Evolutionary conservation across 1,284 basidiomycete species (phyloP).

Genomic region (Microbotryum lychnidis-dioicae): DNA sequence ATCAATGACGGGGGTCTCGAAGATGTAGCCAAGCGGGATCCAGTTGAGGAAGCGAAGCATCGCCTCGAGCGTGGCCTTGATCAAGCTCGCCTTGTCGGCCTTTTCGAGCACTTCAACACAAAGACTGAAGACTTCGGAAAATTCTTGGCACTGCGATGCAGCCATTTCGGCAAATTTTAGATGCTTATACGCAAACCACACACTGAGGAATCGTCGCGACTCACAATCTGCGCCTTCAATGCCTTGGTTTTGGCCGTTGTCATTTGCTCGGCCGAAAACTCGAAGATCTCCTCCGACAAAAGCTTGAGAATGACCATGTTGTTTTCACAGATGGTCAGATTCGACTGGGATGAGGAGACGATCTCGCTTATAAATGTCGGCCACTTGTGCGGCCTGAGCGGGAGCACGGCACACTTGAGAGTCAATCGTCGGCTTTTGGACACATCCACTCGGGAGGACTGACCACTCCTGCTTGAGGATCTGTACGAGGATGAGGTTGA

Average conservation of each 20-base stretch:
- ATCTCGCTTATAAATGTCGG: conserved; percentile 96
- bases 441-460: not conserved
- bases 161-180: not conserved
- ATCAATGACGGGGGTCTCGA: conserved; percentile 97
- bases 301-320: conserved; percentile 99
- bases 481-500: conserved; percentile 92
- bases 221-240: conserved; percentile 83
- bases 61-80: conserved; percentile 93
- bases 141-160: conserved; percentile 67
- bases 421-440: too few relatives aligned
- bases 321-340: conserved; percentile 95
- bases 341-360: conserved; percentile 92
- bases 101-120: conserved; percentile 95
- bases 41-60: conserved; percentile 95
- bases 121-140: conserved; percentile 90
- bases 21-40: conserved; percentile 99
- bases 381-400: conserved; percentile 80
- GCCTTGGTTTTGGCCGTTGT: conserved; percentile 96
- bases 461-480: conserved; percentile 98
- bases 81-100: conserved; percentile 92
- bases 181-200: too few relatives aligned
- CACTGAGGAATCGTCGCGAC: not conserved
- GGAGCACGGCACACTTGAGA: not conserved
- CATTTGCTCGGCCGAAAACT: conserved; percentile 98
- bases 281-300: conserved; percentile 98